Conservation (phyloP, 345 rosid genomes). For the Linum lewisii region DNA sequence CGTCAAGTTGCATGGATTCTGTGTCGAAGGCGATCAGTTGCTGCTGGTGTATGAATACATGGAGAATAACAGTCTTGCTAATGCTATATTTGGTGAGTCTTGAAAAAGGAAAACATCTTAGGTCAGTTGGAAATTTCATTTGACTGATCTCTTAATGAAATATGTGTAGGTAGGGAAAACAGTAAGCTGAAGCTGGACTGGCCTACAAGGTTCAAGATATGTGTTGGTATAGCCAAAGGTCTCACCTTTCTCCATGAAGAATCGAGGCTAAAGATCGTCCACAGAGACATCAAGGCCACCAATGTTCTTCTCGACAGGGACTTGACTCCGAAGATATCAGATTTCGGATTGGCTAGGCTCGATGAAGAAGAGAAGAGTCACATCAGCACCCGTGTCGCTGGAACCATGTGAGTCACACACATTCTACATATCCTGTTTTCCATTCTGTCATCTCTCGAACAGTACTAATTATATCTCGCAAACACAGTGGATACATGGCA, state of each 20-base stretch:
- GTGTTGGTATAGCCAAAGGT: conserved; percentile 26
- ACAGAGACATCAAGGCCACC: conserved; percentile 27
- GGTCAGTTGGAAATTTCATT: no score
- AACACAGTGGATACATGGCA: conserved; percentile 4
- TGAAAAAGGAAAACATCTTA: no score
- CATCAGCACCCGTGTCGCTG: conserved; percentile 24
- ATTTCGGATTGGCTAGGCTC: conserved; percentile 30
- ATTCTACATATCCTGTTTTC: no score
- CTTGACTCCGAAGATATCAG: conserved; percentile 28
- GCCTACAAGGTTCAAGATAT: conserved; percentile 23
- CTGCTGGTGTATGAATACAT: conserved; percentile 48
- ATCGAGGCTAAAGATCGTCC: conserved; percentile 25
- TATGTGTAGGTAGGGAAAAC: conserved; percentile 10
- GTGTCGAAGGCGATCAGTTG: conserved; percentile 47
- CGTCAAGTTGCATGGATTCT: conserved; percentile 46
- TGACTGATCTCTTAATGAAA: no score
- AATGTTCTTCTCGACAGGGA: conserved; percentile 24
- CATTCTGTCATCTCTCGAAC: not conserved
- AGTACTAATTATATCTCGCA: not conserved
- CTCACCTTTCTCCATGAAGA: conserved; percentile 31
- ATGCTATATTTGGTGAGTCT: conserved; percentile 35
- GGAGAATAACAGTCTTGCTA: conserved; percentile 45
- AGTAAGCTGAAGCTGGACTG: conserved; percentile 20
- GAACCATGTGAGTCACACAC: not conserved
- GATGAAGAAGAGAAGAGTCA: conserved; percentile 26